These are phyloP conservation scores for Populus trichocarpa DNA, from an alignment of 441 rosid genomes.

Conservation along the genomic window DNA sequence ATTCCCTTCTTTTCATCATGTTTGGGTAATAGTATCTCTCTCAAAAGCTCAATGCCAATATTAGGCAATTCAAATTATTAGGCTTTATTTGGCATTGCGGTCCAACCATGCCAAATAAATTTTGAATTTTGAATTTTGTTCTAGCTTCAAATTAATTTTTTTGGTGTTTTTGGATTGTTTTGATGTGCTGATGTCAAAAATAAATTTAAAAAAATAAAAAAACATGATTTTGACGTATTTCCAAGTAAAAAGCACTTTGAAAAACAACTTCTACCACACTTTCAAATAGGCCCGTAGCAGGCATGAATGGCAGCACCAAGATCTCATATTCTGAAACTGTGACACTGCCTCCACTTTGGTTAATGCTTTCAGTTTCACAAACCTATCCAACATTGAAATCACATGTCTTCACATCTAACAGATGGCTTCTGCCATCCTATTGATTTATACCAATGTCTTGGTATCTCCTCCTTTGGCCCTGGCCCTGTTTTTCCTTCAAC, in stretches of 20 bases:
- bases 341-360: not conserved
- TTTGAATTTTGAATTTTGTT: no score
- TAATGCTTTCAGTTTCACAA: not conserved
- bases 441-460: not conserved
- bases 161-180: no score
- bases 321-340: constrained; percentile 2
- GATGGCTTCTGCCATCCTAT: not conserved
- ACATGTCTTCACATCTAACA: not conserved
- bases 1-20: not conserved
- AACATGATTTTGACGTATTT: no score
- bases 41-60: not conserved
- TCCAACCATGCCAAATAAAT: no score
- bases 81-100: no score
- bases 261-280: no score
- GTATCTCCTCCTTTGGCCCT: not conserved
- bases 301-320: not conserved
- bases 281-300: no score
- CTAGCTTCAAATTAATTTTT: no score
- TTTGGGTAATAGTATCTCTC: not conserved
- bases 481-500: not conserved
- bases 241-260: no score
- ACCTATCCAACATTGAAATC: not conserved
- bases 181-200: no score
- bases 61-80: not conserved
- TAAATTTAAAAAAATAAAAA: no score